These are phyloP conservation scores for Coemansia sp. DNA, from an alignment of 192 early-diverging fungal genomes.

Conservation along the genomic window DNA sequence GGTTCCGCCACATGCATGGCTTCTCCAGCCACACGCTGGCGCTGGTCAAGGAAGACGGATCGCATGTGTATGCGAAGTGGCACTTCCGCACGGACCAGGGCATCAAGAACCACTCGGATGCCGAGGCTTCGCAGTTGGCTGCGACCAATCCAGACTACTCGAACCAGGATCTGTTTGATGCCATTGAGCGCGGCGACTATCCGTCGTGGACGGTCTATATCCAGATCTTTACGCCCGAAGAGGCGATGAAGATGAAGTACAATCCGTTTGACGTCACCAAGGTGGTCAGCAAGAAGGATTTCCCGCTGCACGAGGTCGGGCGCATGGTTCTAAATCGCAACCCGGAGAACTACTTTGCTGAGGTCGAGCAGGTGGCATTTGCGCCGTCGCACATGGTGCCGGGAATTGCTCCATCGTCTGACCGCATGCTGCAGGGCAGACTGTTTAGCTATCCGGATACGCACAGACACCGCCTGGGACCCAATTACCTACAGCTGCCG, in stretches of 20 bases:
- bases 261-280: constrained; percentile 69
- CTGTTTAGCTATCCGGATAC: constrained; percentile 72
- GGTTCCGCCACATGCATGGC: constrained; percentile 64
- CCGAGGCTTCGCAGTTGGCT: constrained; percentile 55
- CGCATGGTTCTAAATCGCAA: constrained; percentile 66
- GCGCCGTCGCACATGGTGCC: constrained; percentile 66
- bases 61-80: constrained; percentile 75
- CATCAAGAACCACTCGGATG: constrained; percentile 57
- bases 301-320: constrained; percentile 63
- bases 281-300: constrained; percentile 64
- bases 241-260: constrained; percentile 61
- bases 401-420: constrained; percentile 64
- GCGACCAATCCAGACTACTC: constrained; percentile 59
- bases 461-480: constrained; percentile 62
- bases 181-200: constrained; percentile 60
- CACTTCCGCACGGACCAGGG: constrained; percentile 70
- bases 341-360: constrained; percentile 70
- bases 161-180: constrained; percentile 60
- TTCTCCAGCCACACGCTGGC: constrained; percentile 75
- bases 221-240: constrained; percentile 61
- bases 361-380: constrained; percentile 71
- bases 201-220: constrained; percentile 64
- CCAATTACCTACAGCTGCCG: constrained; percentile 71
- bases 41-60: constrained; percentile 66
- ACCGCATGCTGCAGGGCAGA: constrained; percentile 69